Base-by-base conservation (phyloP, 2,329 filamentous ascomycete species). In the Aspergillus intermedius region DNA sequence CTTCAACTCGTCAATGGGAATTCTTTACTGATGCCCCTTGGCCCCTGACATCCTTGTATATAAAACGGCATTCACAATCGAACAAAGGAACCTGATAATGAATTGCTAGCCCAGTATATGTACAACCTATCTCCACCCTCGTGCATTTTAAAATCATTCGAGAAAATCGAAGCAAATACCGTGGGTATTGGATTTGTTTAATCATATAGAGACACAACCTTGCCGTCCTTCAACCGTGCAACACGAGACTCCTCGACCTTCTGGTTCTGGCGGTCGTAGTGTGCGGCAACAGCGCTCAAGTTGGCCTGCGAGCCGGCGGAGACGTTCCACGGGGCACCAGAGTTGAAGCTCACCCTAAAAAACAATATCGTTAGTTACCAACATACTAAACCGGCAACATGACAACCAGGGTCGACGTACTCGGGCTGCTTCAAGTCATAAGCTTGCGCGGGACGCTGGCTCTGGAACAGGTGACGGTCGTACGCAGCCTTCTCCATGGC, bases 281-380 rank as follows among this genome's bases (percentile, higher is more conserved):
- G 81, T 25, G 76, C 78, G 50, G 83, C 79, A 48, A 85, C 72
- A 46, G 75, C 65, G 61, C 78, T 77, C 57, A 87, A 70, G 60
- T 83, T 77, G 44, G 76, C 77, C 48, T 75, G 67, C 42, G 79
- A 78, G 45, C 83, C 83, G 40, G 83, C 80, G 28, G 76, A 70
- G 48, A 85, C 77, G 61, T 87, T 87, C 67, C 74, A 82, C 13
- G 82, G 82, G 1, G 80, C 80, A 46, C 79, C 78, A 19, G 71
- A 67, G 62, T 86, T 85, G 69, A 86, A 59, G 52, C 49, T 79
- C 54, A 78, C 71, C 58, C 83, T 86, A 45, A 47, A 22, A 42
- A 15, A 23, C 15, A 41, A 55, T 30, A 55, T 53, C 47, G 46
- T 44, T 15, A 42, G 28, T 12, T 30, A 28, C 32, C 15, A 19